phyloP scores from a whole-genome alignment of 192 early-diverging fungal species.

The Coemansia sp. region DNA sequence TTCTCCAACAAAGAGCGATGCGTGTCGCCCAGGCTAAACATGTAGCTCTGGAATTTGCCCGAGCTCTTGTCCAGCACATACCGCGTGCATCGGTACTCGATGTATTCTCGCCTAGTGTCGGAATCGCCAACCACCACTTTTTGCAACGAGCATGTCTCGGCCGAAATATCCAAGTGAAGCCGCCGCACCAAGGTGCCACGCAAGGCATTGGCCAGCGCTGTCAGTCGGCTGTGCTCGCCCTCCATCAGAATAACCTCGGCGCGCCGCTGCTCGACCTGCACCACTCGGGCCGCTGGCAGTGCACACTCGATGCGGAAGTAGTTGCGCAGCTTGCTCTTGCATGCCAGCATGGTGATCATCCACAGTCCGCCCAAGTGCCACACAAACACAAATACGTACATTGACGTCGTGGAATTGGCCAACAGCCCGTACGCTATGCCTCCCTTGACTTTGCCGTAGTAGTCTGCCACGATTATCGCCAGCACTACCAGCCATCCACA shows the following conservation, averaged over 20 bases:
- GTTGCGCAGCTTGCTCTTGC: slow-evolving; percentile 58
- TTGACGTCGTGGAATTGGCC: slow-evolving; percentile 62
- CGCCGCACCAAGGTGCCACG: slow-evolving; percentile 36
- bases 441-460: slow-evolving; percentile 68
- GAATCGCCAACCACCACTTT: slow-evolving; percentile 35
- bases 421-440: slow-evolving; percentile 61
- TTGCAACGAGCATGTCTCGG: slow-evolving; percentile 49
- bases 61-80: slow-evolving; percentile 64
- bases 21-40: slow-evolving; percentile 63
- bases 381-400: slow-evolving; percentile 66
- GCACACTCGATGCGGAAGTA: slow-evolving; percentile 70
- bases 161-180: slow-evolving; percentile 45
- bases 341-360: slow-evolving; percentile 61
- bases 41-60: slow-evolving; percentile 59
- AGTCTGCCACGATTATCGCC: slow-evolving; percentile 70
- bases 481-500: slow-evolving; percentile 69
- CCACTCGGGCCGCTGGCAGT: slow-evolving; percentile 47
- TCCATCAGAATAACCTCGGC: slow-evolving; percentile 58
- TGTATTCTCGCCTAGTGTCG: slow-evolving; percentile 42
- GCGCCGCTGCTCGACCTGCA: slow-evolving; percentile 62
- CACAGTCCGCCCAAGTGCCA: slow-evolving; percentile 78
- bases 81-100: slow-evolving; percentile 79
- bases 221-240: slow-evolving; percentile 46
- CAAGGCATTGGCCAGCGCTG: slow-evolving; percentile 43
- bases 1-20: slow-evolving; percentile 54